phyloP scores from a whole-genome alignment of 768 basidiomycete genomes.

The Podaxis sp. region DNA sequence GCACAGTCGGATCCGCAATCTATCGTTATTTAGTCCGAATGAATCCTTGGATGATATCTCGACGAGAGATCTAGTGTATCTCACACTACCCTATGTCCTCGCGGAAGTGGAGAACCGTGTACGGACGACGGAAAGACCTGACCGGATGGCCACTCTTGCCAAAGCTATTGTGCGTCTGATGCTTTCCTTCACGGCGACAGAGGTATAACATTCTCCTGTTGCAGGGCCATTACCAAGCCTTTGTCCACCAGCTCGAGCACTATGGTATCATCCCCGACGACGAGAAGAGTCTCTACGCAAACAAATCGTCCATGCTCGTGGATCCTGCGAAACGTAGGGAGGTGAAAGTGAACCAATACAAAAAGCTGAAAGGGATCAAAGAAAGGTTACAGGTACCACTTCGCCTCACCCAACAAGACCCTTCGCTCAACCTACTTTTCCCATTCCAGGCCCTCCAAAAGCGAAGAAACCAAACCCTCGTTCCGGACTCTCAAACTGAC shows the following conservation, averaged over 20 bases:
- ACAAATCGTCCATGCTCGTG: slow-evolving; percentile 39
- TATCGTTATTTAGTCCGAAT: slow-evolving; percentile 80
- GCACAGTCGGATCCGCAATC: slow-evolving; percentile 46
- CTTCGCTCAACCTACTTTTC: background rate
- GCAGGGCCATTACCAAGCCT: slow-evolving; percentile 47
- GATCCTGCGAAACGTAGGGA: slow-evolving; percentile 77
- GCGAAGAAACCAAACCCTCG: slow-evolving; percentile 39
- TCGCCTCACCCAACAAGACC: background rate
- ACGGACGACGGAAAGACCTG: slow-evolving; percentile 48
- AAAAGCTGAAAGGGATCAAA: slow-evolving; percentile 78
- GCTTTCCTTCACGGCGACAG: background rate
- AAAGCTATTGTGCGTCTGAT: slow-evolving; percentile 50
- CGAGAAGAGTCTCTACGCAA: slow-evolving; percentile 53
- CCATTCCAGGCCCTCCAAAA: slow-evolving; percentile 45
- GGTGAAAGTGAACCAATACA: slow-evolving; percentile 87
- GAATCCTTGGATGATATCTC: slow-evolving; percentile 80
- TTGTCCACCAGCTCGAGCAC: slow-evolving; percentile 47
- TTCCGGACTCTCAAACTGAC: slow-evolving; percentile 35
- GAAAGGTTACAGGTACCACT: slow-evolving; percentile 61
- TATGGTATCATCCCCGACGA: slow-evolving; percentile 64
- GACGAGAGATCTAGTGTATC: slow-evolving; percentile 70
- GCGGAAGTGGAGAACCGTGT: slow-evolving; percentile 64
- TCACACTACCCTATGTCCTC: slow-evolving; percentile 64
- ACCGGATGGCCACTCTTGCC: slow-evolving; percentile 52
- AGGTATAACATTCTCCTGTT: background rate